Evolutionary conservation across 23 red algal species (phyloP), one percentile per base, ranked within the genome.

Genomic region (Pyropia yezoensis): DNA sequence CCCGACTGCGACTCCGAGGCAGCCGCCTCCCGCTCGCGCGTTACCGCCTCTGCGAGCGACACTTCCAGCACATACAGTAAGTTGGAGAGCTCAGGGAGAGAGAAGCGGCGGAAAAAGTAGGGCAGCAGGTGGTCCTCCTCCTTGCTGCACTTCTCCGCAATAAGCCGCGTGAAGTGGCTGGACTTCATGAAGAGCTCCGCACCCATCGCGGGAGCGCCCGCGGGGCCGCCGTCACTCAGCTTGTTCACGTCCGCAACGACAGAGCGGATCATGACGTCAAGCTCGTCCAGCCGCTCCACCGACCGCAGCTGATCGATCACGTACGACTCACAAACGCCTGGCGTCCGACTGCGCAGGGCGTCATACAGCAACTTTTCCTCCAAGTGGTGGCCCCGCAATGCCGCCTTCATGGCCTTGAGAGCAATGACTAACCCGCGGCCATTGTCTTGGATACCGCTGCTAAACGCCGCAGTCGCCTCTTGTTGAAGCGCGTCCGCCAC

Each of bases 341-440:
- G 79, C 49, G 75, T 61, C 32, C 79, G 57, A 62, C 66, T 61
- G 17, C 59, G 56, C 9, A 84, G 27, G 27, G 73, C 75, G 30
- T 84, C 75, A 50, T 75, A 84, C 68, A 84, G 57, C 33, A 84
- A 61, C 26, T 84, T 61, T 58, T 84, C 79, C 62, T 84, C 79
- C 16, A 84, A 47, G 39, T 47, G 39, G 39, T 47, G 39, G 39
- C 39, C 39, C 39, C 39, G 39, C 39, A 47, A 47, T 13, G 39
- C 39, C 4, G 39, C 39, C 39, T 47, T 47, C 39, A 47, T 47
- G 0, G 39, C 39, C 39, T 47, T 47, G 7, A 47, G 39, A 3
- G 39, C 39, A 47, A 47, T 47, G 39, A 47, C 9, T 1, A 47
- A 8, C 0, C 39, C 39, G 39, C 39, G 39, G 39, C 39, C 39